Evolutionary conservation across 1,284 basidiomycete genomes (phyloP), one percentile per base, ranked within the genome.

Genomic region (Fomitiporia mediterranea): DNA sequence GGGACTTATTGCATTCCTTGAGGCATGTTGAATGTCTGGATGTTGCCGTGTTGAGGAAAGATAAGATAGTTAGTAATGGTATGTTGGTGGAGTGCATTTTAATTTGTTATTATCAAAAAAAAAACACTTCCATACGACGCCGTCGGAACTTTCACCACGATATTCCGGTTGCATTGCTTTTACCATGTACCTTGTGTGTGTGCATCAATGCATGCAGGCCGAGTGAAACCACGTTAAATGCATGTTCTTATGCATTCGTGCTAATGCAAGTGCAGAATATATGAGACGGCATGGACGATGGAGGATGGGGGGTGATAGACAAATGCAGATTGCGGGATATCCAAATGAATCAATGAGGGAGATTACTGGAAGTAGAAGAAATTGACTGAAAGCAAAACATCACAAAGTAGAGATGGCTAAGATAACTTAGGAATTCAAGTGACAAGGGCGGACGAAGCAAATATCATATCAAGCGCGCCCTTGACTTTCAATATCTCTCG

Each of bases 401-500:
- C 43, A n/a, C n/a, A n/a, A n/a, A n/a, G n/a, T n/a, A n/a, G n/a
- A n/a, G n/a, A n/a, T n/a, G n/a, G n/a, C n/a, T n/a, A n/a, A 44
- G 17, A 43, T 51, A 56, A 23, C 40, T 39, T n/a, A 11, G 15
- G 13, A 46, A n/a, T 28, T 46, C 27, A 46, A 28, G 23, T 11
- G 13, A 52, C 17, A 9, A 83, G 71, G 56, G 80, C 72, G 43
- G 80, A 77, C 28, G 83, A 82, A 23, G 89, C 80, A 55, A 97
- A 75, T 47, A 98, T 78, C 95, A 99, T 98, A 64, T 96, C 92
- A 60, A 99, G 73, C 55, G 93, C 91, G 52, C 94, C 96, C 66
- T 84, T 85, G 43, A 91, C 78, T 72, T 89, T 89, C 64, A 86
- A 75, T 51, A 99, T 72, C 66, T 98, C 92, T 59, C 83, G 81